Base-by-base conservation (phyloP, 176 grass and related monocot species). In the Neostapfia colusana region DNA sequence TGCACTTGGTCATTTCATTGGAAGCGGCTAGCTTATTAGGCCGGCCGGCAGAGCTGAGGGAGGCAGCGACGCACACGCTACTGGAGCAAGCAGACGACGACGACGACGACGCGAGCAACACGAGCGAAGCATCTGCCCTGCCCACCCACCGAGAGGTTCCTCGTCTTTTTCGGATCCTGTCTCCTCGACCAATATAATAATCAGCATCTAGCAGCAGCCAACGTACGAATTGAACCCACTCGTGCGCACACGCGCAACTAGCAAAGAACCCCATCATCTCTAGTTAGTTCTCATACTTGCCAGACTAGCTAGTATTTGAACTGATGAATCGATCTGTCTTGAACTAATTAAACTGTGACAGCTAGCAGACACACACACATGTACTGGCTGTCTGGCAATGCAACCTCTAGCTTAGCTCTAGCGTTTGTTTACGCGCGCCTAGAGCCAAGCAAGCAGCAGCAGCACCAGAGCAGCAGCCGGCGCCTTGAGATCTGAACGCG, bases 91-190 rank as follows among this genome's bases (percentile, higher is more conserved):
- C 31, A 31, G 31, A 31, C 31, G 31, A n/a, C n/a, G n/a, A n/a
- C 31, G 31, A n/a, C n/a, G 3, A 27, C 6, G 65, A 16, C 71
- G 59, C 72, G 63, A 60, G n/a, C n/a, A 75, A 43, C 81, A 67
- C 72, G 73, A 77, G 73, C n/a, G 83, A 65, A 85, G 69, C 76
- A 85, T 73, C 83, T 67, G 37, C n/a, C 49, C 76, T 51, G 45
- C 76, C 49, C 76, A 61, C 45, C 76, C 21, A 62, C 63, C 50
- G 4, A 41, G 76, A 80, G 76, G 42, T 55, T 81, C 63, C 61
- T 46, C 28, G n/a, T 23, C 63, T 86, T 17, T 57, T 17, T 57
- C 46, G 73, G 73, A 82, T 82, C 66, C 57, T 45, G 85, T 48
- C 54, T 10, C 16, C 16, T 65, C 11, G 38, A 40, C 10, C 8